Percentiles rank a stretch among this genome's conserved stretches.
Conservation (phyloP, 2,329 filamentous ascomycete species). For the Lasiodiplodia citricola region DNA sequence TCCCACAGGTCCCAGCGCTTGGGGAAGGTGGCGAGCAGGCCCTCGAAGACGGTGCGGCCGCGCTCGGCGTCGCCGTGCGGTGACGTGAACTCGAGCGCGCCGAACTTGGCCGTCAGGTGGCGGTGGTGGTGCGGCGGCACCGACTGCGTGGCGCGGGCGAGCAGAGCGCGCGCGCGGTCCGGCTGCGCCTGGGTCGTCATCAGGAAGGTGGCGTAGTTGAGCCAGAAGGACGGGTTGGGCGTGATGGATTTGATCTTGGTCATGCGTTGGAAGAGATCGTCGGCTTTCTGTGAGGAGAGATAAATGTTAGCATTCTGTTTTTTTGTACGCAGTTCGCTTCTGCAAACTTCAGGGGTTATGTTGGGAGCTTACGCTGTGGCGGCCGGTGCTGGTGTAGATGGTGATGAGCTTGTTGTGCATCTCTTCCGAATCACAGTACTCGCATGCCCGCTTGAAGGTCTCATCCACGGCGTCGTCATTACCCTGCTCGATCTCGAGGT, state of each 20-base stretch:
- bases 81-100: constrained; percentile 87
- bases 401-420: constrained; percentile 88
- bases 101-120: constrained; percentile 83
- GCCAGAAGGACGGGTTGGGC: constrained; percentile 79
- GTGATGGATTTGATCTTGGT: constrained; percentile 84
- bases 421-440: constrained; percentile 90
- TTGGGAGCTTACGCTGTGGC: constrained; percentile 70
- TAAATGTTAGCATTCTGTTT: constrained; percentile 29
- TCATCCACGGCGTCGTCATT: constrained; percentile 81
- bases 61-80: constrained; percentile 83
- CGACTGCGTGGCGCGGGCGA: constrained; percentile 83
- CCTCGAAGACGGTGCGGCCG: constrained; percentile 93
- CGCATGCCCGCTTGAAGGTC: constrained; percentile 88
- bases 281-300: constrained; percentile 71
- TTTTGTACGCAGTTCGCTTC: constrained; percentile 10
- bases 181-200: constrained; percentile 74
- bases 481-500: constrained; percentile 90
- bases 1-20: constrained; percentile 95
- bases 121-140: constrained; percentile 73
- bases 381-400: constrained; percentile 92
- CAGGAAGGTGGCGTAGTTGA: constrained; percentile 94
- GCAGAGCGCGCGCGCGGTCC: constrained; percentile 75
- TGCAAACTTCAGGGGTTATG: not conserved
- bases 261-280: constrained; percentile 83
- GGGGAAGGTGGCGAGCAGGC: constrained; percentile 79